These are phyloP conservation scores for Vitis rupestris DNA, from an alignment of 164 flowering plant genomes.

Conservation along the genomic window DNA sequence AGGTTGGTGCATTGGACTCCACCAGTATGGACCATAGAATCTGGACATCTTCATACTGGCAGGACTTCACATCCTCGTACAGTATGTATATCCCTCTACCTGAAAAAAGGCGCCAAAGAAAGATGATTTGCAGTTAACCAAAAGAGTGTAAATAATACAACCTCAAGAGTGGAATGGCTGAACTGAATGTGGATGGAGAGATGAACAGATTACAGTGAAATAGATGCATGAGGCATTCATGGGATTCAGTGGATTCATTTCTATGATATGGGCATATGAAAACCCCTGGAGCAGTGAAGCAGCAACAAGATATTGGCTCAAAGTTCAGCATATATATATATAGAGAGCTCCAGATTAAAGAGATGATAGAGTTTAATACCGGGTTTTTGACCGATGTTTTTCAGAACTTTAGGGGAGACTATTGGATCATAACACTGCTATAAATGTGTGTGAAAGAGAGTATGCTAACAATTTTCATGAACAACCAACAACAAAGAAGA, in stretches of 20 bases:
- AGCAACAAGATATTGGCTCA: neutral
- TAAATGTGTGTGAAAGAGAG: neutral
- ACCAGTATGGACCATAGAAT: slow-evolving; percentile 40
- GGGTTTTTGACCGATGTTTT: no score
- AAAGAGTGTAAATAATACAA: no score
- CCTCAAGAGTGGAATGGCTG: no score
- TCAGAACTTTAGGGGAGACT: no score
- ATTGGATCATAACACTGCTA: neutral
- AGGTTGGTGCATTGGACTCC: slow-evolving; percentile 21
- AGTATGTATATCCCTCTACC: slow-evolving; percentile 37
- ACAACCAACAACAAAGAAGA: neutral
- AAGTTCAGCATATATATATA: neutral
- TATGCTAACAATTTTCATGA: neutral
- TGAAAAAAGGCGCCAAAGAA: slow-evolving; percentile 16
- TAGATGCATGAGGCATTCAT: no score
- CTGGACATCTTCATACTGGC: slow-evolving; percentile 43
- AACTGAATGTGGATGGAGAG: no score
- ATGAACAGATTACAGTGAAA: no score
- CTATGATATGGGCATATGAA: neutral
- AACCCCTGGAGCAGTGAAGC: neutral
- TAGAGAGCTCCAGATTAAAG: neutral
- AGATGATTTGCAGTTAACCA: neutral
- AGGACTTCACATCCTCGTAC: slow-evolving; percentile 45
- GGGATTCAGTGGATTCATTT: no score
- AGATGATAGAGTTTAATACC: no score